Evolutionary conservation across 164 flowering plant genomes (phyloP).

Genomic region (Nymphaea colorata): DNA sequence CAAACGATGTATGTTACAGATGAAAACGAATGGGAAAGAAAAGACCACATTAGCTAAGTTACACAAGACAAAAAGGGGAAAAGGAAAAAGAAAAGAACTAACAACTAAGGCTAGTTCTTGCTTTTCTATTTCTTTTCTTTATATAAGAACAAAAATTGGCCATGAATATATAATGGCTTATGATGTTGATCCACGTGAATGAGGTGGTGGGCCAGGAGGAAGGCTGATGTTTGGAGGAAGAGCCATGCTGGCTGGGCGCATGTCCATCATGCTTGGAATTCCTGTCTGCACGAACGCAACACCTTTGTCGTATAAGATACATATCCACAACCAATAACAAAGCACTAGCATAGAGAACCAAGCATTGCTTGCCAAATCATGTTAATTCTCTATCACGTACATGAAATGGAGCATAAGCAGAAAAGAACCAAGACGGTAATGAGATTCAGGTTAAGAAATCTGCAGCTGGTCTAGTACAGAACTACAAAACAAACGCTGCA

Average conservation of each 20-base stretch:
- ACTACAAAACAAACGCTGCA: no score
- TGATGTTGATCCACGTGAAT: neutral
- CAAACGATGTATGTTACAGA: neutral
- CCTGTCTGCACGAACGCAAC: neutral
- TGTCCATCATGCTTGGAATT: neutral
- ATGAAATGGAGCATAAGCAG: no score
- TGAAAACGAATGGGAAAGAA: neutral
- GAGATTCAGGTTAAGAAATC: neutral
- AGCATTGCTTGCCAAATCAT: neutral
- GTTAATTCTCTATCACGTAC: neutral
- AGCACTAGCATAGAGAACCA: neutral
- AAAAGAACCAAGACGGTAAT: no score
- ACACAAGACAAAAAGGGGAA: neutral
- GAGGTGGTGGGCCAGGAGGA: slow-evolving; percentile 1
- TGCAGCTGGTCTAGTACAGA: neutral
- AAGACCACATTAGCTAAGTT: no score
- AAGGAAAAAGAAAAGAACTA: no score
- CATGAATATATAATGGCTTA: neutral
- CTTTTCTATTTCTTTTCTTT: neutral
- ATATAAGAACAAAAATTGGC: neutral
- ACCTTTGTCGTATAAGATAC: neutral
- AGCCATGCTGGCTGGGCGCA: neutral
- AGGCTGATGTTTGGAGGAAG: neutral
- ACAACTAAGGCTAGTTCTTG: neutral
- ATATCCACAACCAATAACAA: neutral